Evolutionary conservation across 2,329 filamentous ascomycete species (phyloP).

Genomic region (Fusarium musae): DNA sequence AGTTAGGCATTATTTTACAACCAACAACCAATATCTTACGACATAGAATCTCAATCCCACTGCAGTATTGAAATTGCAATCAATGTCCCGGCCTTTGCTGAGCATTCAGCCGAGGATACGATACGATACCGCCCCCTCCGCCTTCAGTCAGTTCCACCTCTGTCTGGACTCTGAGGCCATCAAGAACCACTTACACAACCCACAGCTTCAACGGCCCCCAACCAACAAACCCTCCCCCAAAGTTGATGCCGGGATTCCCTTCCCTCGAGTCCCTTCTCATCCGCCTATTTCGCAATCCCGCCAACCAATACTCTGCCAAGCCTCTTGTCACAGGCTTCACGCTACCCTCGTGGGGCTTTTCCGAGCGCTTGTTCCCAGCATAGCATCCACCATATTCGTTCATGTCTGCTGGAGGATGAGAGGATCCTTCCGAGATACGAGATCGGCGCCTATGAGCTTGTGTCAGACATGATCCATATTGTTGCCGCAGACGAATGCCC

Average conservation of each 20-base stretch:
- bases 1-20: not conserved
- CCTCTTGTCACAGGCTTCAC: constrained; percentile 6
- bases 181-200: not conserved
- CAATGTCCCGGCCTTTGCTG: not conserved
- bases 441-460: not conserved
- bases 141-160: not conserved
- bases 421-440: constrained; percentile 8
- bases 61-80: not conserved
- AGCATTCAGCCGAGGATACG: not conserved
- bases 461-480: not conserved
- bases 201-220: not conserved
- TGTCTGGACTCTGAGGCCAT: not conserved
- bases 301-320: constrained; percentile 12
- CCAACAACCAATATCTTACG: constrained; percentile 1
- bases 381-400: constrained; percentile 3
- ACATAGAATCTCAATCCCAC: not conserved
- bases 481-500: not conserved
- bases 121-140: not conserved
- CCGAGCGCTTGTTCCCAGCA: constrained; percentile 2
- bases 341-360: not conserved
- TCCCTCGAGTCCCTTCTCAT: not conserved
- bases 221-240: not conserved
- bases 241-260: not conserved
- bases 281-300: not conserved
- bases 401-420: constrained; percentile 4